Conservation (phyloP, 306 rosid species). For the Casuarina cunninghamiana region DNA sequence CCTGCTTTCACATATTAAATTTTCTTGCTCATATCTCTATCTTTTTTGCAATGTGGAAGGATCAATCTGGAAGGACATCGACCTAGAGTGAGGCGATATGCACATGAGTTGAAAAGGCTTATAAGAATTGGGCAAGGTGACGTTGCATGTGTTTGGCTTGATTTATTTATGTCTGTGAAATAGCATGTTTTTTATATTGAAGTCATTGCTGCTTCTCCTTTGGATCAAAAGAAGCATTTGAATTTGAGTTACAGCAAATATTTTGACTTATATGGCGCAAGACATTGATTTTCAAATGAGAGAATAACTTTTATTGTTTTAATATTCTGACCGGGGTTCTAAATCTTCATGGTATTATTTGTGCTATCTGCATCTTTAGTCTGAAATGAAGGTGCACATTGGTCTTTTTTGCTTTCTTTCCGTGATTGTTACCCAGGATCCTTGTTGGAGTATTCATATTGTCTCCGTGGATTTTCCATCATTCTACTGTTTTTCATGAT, state of each 20-base stretch:
- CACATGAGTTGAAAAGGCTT: conserved; percentile 69
- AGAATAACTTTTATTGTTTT: not conserved
- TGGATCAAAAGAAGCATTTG: not conserved
- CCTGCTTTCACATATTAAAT: conserved; percentile 15
- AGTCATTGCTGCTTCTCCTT: not conserved
- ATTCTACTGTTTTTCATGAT: not conserved
- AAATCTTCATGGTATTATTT: not conserved
- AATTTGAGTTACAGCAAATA: not conserved
- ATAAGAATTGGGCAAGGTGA: conserved; percentile 93
- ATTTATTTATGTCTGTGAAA: not conserved
- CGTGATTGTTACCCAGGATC: not conserved
- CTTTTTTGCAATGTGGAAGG: conserved; percentile 50
- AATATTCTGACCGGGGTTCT: not conserved
- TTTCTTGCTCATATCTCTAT: not conserved
- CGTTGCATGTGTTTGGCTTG: conserved; percentile 11
- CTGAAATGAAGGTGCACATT: not conserved
- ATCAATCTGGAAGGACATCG: conserved; percentile 75
- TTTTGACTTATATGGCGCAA: not conserved
- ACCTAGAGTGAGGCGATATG: conserved; percentile 77
- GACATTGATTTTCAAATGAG: not conserved
- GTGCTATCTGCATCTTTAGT: not conserved
- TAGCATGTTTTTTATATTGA: not conserved
- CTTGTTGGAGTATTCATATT: not conserved
- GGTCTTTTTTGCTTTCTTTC: not conserved
- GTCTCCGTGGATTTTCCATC: not conserved